phyloP scores from a whole-genome alignment of 2,329 filamentous ascomycete genomes.

The Aspergillus tanneri region DNA sequence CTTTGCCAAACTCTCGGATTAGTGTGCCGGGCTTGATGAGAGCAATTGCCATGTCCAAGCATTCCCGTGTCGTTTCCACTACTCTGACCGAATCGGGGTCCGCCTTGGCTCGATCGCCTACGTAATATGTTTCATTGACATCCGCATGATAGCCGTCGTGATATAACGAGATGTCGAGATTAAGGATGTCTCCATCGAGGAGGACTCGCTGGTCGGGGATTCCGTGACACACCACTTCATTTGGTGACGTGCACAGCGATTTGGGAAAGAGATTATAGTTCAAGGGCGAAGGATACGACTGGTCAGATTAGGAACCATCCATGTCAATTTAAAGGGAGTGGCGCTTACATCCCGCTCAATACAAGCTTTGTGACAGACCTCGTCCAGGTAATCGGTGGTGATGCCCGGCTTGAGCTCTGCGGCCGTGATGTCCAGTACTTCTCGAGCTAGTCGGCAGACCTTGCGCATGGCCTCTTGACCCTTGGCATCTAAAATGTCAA shows the following conservation, averaged over 20 bases:
- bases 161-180: slow-evolving; percentile 88
- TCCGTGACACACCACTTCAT: slow-evolving; percentile 94
- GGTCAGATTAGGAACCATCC: neutral
- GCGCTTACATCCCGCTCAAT: slow-evolving; percentile 70
- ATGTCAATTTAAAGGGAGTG: neutral
- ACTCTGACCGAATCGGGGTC: slow-evolving; percentile 80
- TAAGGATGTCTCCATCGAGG: slow-evolving; percentile 86
- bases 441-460: slow-evolving; percentile 75
- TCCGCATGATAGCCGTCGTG: slow-evolving; percentile 90
- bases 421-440: slow-evolving; percentile 85
- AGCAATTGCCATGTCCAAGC: slow-evolving; percentile 77
- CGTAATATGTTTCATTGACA: slow-evolving; percentile 93
- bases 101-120: slow-evolving; percentile 75
- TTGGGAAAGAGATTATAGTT: slow-evolving; percentile 94
- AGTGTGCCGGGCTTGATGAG: slow-evolving; percentile 83
- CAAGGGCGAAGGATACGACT: slow-evolving; percentile 90
- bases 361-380: slow-evolving; percentile 85
- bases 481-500: slow-evolving; percentile 71
- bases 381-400: slow-evolving; percentile 86
- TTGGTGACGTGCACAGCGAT: slow-evolving; percentile 86
- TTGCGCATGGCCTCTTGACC: slow-evolving; percentile 84
- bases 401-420: slow-evolving; percentile 76
- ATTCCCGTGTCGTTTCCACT: slow-evolving; percentile 80
- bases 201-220: slow-evolving; percentile 84
- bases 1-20: slow-evolving; percentile 83